Conservation (phyloP, 2,329 filamentous ascomycete species). For the Neonectria hederae region DNA sequence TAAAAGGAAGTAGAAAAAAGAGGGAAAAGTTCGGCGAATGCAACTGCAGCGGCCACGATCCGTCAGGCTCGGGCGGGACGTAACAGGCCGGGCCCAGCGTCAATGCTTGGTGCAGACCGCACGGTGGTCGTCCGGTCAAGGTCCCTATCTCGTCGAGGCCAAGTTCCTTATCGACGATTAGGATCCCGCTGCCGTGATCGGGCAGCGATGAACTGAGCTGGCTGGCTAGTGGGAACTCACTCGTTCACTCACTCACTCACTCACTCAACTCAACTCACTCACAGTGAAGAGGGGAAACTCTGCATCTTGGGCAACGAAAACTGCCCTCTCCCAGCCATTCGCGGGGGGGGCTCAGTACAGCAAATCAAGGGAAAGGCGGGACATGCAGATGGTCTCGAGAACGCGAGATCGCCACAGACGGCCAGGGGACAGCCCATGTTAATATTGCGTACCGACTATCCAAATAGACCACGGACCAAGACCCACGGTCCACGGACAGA, state of each 20-base stretch:
- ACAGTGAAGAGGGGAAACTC: conserved; percentile 7
- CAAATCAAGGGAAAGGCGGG: neutral
- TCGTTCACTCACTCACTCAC: conserved; percentile 7
- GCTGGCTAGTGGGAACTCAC: neutral
- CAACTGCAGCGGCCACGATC: conserved; percentile 26
- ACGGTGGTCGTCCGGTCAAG: conserved; percentile 2
- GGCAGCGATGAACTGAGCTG: neutral
- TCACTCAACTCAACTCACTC: too few species aligned
- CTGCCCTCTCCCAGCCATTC: conserved; percentile 11
- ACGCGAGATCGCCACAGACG: conserved; percentile 30
- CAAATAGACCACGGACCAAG: neutral
- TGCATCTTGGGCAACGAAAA: conserved; percentile 18
- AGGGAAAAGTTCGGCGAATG: conserved; percentile 9
- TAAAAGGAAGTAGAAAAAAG: conserved; percentile 9
- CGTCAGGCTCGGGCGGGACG: conserved; percentile 28
- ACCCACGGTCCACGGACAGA: neutral
- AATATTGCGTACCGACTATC: conserved; percentile 31
- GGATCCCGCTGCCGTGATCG: neutral
- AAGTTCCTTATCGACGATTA: neutral
- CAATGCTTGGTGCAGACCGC: conserved; percentile 3
- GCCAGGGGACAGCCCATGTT: conserved; percentile 32
- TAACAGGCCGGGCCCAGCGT: conserved; percentile 27
- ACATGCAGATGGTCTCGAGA: conserved; percentile 1
- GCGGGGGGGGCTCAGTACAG: conserved; percentile 2
- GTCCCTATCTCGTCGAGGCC: conserved; percentile 3